These are phyloP conservation scores for Aspergillus nanangensis DNA, from an alignment of 495 filamentous ascomycete genomes.

Conservation along the genomic window DNA sequence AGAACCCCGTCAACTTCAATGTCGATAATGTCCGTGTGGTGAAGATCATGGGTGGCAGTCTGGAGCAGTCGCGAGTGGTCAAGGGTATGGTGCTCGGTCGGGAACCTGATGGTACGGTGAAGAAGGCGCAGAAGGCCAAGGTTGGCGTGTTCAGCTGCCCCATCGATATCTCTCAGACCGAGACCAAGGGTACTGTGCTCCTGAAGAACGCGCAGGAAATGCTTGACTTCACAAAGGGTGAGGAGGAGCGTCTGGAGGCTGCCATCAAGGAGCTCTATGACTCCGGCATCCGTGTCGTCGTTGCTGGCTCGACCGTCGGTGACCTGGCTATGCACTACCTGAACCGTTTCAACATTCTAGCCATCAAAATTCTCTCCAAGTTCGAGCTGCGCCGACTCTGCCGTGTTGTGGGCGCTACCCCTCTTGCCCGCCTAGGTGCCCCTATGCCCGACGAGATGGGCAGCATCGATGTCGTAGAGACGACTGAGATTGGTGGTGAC, in stretches of 20 bases:
- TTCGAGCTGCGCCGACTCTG: slow-evolving; percentile 93
- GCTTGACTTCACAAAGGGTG: slow-evolving; percentile 95
- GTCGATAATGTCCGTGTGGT: slow-evolving; percentile 99
- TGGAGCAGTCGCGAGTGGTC: slow-evolving; percentile 89
- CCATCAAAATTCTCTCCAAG: slow-evolving; percentile 97
- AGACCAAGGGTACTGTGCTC: slow-evolving; percentile 99
- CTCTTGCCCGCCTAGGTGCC: slow-evolving; percentile 89
- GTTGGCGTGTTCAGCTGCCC: slow-evolving; percentile 96
- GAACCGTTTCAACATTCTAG: slow-evolving; percentile 90
- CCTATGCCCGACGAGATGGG: slow-evolving; percentile 99
- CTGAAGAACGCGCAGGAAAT: slow-evolving; percentile 97
- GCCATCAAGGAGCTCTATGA: slow-evolving; percentile 94
- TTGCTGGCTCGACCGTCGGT: slow-evolving; percentile 87
- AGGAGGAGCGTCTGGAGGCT: slow-evolving; percentile 85
- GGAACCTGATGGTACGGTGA: slow-evolving; percentile 84
- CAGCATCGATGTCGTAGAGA: slow-evolving; percentile 90
- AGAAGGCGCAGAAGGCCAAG: slow-evolving; percentile 88
- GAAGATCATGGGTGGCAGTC: slow-evolving; percentile 97
- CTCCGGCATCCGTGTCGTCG: slow-evolving; percentile 83
- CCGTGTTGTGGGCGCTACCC: slow-evolving; percentile 93
- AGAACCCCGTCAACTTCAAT: slow-evolving; percentile 98
- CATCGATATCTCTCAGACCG: slow-evolving; percentile 92
- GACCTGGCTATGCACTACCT: slow-evolving; percentile 97
- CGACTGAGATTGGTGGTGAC: slow-evolving; percentile 96
- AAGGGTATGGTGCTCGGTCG: slow-evolving; percentile 98